Evolutionary conservation across 2,329 filamentous ascomycete species (phyloP).

Genomic region (Stagonosporopsis cucurbitacearum): DNA sequence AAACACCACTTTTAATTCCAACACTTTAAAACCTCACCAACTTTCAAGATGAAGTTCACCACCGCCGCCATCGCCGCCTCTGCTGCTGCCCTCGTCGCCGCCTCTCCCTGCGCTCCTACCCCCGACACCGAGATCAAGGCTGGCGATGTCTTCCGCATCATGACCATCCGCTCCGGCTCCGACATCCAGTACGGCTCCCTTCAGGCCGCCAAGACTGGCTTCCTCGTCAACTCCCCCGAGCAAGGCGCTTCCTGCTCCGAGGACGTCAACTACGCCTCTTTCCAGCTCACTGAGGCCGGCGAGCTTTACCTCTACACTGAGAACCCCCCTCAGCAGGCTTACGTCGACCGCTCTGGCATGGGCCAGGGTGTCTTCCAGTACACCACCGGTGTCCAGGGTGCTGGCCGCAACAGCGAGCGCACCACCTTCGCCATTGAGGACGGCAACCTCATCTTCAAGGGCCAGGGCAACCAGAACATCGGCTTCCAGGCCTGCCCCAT

Average conservation of each 20-base stretch:
- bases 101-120: slow-evolving; percentile 34
- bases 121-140: slow-evolving; percentile 31
- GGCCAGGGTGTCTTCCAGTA: slow-evolving; percentile 63
- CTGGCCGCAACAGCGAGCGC: slow-evolving; percentile 54
- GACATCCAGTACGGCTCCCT: slow-evolving; percentile 57
- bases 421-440: slow-evolving; percentile 56
- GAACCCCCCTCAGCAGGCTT: slow-evolving; percentile 58
- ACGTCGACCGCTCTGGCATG: slow-evolving; percentile 65
- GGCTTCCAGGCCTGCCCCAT: slow-evolving; percentile 62
- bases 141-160: slow-evolving; percentile 55
- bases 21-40: slow-evolving; percentile 12
- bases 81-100: slow-evolving; percentile 31
- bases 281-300: slow-evolving; percentile 55
- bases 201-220: slow-evolving; percentile 53
- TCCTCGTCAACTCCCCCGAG: slow-evolving; percentile 52
- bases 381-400: slow-evolving; percentile 53
- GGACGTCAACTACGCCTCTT: slow-evolving; percentile 54
- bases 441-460: slow-evolving; percentile 55
- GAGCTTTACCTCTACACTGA: slow-evolving; percentile 57
- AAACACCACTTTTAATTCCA: slow-evolving; percentile 5
- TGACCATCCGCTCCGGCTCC: slow-evolving; percentile 59
- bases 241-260: slow-evolving; percentile 59
- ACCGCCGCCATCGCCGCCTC: slow-evolving; percentile 29
- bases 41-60: slow-evolving; percentile 43
- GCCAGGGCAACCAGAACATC: slow-evolving; percentile 33